Conservation (phyloP, 2,329 filamentous ascomycete genomes). For the Chrysoporthe puriensis region DNA sequence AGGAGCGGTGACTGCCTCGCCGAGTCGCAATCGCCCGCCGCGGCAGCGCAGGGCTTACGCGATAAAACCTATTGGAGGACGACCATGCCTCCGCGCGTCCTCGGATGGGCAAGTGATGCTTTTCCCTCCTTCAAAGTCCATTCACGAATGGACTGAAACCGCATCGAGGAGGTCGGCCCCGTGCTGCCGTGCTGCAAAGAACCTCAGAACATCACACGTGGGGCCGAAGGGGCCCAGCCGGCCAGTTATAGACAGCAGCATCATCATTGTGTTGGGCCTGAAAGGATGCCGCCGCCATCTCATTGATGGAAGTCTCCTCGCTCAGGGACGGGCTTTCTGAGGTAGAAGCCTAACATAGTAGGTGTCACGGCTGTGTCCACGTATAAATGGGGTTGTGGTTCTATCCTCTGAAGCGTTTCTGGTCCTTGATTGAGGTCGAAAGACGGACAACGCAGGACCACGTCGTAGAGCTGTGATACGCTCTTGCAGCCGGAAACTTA, state of each 20-base stretch:
- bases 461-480: not conserved
- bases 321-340: not conserved
- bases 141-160: not conserved
- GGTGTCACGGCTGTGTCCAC: not conserved
- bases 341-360: not conserved
- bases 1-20: too few relatives aligned
- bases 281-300: not conserved
- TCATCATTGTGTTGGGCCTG: not conserved
- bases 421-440: not conserved
- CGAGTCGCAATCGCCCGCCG: too few relatives aligned
- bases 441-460: not conserved
- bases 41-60: too few relatives aligned
- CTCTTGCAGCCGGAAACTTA: not conserved
- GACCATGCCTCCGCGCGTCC: not conserved
- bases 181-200: not conserved
- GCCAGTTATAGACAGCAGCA: not conserved
- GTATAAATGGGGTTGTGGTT: constrained; percentile 1
- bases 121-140: not conserved
- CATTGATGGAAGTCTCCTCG: constrained; percentile 9
- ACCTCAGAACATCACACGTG: not conserved
- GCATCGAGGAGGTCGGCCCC: not conserved
- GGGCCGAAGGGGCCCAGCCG: not conserved
- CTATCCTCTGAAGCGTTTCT: not conserved
- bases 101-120: not conserved
- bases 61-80: not conserved